Base-by-base conservation (phyloP, 352 stramenopile species). In the Globisporangium takayamanum region DNA sequence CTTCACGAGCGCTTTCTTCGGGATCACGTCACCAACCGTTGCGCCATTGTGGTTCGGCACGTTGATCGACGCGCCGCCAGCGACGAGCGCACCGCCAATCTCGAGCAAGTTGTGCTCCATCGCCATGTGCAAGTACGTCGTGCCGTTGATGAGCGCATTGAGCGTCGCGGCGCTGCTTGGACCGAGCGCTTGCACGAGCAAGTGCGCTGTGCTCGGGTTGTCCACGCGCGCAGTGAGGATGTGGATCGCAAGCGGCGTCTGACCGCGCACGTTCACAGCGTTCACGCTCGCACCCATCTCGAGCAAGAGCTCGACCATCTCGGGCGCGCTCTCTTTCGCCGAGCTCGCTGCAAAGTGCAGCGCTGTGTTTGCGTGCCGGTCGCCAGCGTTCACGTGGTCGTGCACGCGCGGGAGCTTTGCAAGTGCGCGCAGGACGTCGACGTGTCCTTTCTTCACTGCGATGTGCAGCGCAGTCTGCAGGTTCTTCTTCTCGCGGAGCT, bases 401-500 rank as follows among this genome's bases (percentile, higher is more conserved):
- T 73, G 62, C 12, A 85, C 68, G 22, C 78, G 66, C 41, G 84
- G 84, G 16, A 94, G 82, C 55, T 88, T 91, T 22, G 76, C 79
- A n/a, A 94, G 77, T 45, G 84, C 84, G 16, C 72, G 70, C 51
- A 94, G 65, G 44, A 94, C 84, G 44, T 94, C 84, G 53, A 90
- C 68, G 59, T 94, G 84, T 7, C 82, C 84, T 57, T 94, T 94
- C 42, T 87, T 88, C 49, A 82, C 84, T 0, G 84, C 84, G 41
- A 94, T 89, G 62, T 94, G 84, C 30, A 94, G 70, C 59, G 83
- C 84, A 53, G 80, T 92, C 67, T 94, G 84, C 64, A 87, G 79
- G 67, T 92, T 91, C 72, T 91, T 94, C 50, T 70, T 77, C 58
- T 92, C 82, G 15, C 84, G 82, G 0, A 94, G 68, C 59, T 87